Evolutionary conservation across 2,329 filamentous ascomycete genomes (phyloP), one percentile per base, ranked within the genome.

Genomic region (Emergomyces pasteurianus): DNA sequence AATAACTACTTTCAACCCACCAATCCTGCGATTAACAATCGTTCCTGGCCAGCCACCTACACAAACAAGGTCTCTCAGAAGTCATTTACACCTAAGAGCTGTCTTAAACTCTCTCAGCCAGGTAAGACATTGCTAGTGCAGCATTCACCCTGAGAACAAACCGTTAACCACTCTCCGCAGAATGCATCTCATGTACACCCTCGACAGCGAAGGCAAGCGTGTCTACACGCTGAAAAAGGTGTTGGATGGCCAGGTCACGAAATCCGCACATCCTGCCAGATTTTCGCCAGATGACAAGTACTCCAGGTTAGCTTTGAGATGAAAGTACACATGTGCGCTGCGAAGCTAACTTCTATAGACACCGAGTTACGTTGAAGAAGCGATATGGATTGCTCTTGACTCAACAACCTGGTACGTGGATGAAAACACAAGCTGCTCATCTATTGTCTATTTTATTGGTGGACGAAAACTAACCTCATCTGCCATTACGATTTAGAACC

Each of bases 201-300:
- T 92, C 78, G 88, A 91, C 76, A 75, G 82, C 68, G 79, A 83
- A 64, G 92, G 92, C 81, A 92, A 90, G 81, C 90, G 92, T 75
- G 79, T 88, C 71, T 99, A 97, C 83, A 97, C 94, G 55, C 85
- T 97, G 67, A 92, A 96, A 80, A 96, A 97, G 81, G 84, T 95
- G 67, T 69, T 80, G 63, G 81, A 86, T 69, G 88, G 88, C 72
- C 85, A 91, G 73, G 90, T 96, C 72, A 95, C 92, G 75, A 96
- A 95, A 82, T 94, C 89, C 59, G 94, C 94, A 61, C 92, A 97
- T 79, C 92, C 94, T 54, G 94, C 94, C 50, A 84, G 94, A 68
- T 99, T 97, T 82, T 96, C 90, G 54, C 94, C 94, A 65, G 94
- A 99, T 78, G 94, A 99, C 82, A 96, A 96, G 82, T 97, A 95